These are phyloP conservation scores for Maudiozyma turicensis DNA, from an alignment of 805 yeast genomes.

Conservation along the genomic window DNA sequence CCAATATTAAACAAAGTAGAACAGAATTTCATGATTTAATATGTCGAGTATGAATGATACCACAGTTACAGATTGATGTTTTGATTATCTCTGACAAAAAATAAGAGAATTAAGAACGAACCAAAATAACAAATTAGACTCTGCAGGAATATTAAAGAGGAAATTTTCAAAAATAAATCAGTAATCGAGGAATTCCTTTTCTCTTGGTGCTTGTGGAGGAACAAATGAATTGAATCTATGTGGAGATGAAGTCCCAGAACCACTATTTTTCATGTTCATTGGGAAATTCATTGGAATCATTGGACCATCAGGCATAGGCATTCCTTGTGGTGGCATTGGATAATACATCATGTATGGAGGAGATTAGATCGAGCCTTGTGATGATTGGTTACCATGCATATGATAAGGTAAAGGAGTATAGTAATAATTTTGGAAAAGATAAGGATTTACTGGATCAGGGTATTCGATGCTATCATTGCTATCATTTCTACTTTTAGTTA, in stretches of 20 bases:
- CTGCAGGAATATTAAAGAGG: too few relatives aligned
- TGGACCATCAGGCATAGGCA: constrained; percentile 10
- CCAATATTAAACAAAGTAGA: too few relatives aligned
- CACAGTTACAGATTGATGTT: too few relatives aligned
- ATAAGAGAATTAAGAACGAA: too few relatives aligned
- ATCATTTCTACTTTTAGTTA: constrained; percentile 1
- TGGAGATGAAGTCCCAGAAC: background rate
- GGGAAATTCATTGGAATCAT: constrained; percentile 8
- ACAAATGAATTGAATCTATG: background rate
- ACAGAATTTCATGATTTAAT: too few relatives aligned
- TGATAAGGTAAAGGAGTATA: constrained; percentile 26
- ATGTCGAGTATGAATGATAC: too few relatives aligned
- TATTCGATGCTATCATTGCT: constrained; percentile 2
- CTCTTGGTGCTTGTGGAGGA: background rate
- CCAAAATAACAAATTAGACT: background rate
- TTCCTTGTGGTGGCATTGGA: constrained; percentile 25
- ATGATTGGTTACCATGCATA: constrained; percentile 15
- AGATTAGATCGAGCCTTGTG: constrained; percentile 10
- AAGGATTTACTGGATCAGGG: constrained; percentile 17
- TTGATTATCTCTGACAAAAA: too few relatives aligned
- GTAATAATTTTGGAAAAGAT: constrained; percentile 22
- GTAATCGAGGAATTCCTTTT: constrained; percentile 2
- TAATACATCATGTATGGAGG: constrained; percentile 27
- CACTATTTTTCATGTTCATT: constrained; percentile 1
- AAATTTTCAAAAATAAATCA: background rate